Conservation (phyloP, 2,329 filamentous ascomycete genomes). For the Trichophyton simii region DNA sequence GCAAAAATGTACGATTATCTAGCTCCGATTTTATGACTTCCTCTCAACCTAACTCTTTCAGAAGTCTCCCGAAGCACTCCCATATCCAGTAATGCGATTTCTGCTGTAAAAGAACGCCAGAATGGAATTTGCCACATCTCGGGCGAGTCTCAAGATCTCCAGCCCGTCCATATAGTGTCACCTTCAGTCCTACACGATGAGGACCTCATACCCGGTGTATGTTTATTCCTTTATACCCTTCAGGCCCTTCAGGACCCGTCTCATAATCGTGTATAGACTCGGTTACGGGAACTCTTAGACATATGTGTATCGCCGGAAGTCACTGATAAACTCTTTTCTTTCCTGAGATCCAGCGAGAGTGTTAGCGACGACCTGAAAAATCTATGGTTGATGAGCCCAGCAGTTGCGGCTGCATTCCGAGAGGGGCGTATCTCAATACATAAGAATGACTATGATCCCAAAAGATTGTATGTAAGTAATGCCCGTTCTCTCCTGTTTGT, state of each 20-base stretch:
- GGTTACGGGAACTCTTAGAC: constrained; percentile 7
- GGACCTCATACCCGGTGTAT: constrained; percentile 4
- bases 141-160: not conserved
- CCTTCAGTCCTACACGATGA: constrained; percentile 8
- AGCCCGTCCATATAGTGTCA: constrained; percentile 6
- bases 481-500: not conserved
- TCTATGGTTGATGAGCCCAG: constrained; percentile 8
- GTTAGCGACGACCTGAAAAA: constrained; percentile 7
- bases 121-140: constrained; percentile 7
- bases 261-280: not conserved
- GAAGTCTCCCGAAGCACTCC: not conserved
- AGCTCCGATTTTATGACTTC: too few relatives aligned
- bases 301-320: constrained; percentile 4
- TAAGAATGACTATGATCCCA: not conserved
- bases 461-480: not conserved
- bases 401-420: not conserved
- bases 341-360: constrained; percentile 1
- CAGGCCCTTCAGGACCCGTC: not conserved
- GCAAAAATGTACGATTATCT: not conserved
- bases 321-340: constrained; percentile 2
- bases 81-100: not conserved
- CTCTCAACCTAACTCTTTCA: too few relatives aligned
- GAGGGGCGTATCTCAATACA: not conserved
- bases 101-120: constrained; percentile 5
- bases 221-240: not conserved